Conservation (phyloP, 1,139 yeast species). For the Hemisphaericaspora lyxosophila region DNA sequence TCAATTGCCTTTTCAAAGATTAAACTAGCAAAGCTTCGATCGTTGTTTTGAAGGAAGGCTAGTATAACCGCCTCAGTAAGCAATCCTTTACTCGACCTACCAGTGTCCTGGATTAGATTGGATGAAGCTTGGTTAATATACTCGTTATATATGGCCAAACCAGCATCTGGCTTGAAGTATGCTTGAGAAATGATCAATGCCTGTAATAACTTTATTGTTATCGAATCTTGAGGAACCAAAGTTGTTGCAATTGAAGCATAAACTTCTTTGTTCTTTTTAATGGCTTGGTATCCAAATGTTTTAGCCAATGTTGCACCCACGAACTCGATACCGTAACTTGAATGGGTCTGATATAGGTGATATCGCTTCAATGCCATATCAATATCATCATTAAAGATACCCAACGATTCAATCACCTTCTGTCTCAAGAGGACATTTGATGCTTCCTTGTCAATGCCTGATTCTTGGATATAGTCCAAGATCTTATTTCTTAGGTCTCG, state of each 20-base stretch:
- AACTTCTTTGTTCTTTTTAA: slow-evolving; percentile 30
- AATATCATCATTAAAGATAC: slow-evolving; percentile 33
- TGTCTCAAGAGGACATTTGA: slow-evolving; percentile 29
- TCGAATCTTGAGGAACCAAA: slow-evolving; percentile 29
- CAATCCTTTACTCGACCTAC: slow-evolving; percentile 45
- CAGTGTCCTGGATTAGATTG: slow-evolving; percentile 31
- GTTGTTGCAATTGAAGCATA: slow-evolving; percentile 47
- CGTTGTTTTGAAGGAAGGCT: slow-evolving; percentile 48
- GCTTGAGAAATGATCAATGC: slow-evolving; percentile 48
- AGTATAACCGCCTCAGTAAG: slow-evolving; percentile 56
- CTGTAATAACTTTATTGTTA: slow-evolving; percentile 43
- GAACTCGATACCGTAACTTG: slow-evolving; percentile 34
- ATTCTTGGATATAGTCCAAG: slow-evolving; percentile 7
- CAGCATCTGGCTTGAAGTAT: slow-evolving; percentile 31
- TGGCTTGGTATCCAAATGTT: slow-evolving; percentile 42
- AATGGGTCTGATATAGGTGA: slow-evolving; percentile 38
- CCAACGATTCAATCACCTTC: slow-evolving; percentile 35
- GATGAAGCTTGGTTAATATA: slow-evolving; percentile 42
- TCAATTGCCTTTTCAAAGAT: slow-evolving; percentile 57
- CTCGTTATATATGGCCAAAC: slow-evolving; percentile 52
- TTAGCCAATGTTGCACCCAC: slow-evolving; percentile 30
- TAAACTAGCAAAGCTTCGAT: slow-evolving; percentile 62
- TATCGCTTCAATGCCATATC: slow-evolving; percentile 29
- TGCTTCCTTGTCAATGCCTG: slow-evolving; percentile 26
- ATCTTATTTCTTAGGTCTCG: slow-evolving; percentile 5